Base-by-base conservation (phyloP, 208 protist genomes). In the Herpetomonas tarakana region DNA sequence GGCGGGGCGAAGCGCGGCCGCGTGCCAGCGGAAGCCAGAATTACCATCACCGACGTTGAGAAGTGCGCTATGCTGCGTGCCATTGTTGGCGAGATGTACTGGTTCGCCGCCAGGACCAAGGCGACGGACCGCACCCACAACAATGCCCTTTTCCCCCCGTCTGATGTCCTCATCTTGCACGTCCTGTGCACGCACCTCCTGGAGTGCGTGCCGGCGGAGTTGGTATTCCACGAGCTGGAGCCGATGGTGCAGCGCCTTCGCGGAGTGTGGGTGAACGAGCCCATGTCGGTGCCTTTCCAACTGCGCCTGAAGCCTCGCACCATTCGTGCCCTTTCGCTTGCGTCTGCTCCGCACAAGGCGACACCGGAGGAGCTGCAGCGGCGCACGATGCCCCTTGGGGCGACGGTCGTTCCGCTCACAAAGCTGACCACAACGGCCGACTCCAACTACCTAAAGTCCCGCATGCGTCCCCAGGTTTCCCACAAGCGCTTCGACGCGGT, bases 81-180 rank as follows among this genome's bases (percentile, higher is more conserved):
- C 4, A 53, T 92, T 2, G 27, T 93, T 9, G 89, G 67, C 1
- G 86, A 96, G 71, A 88, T 96, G 86, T 73, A 79, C 58, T 96
- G 89, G 86, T 96, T 96, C 59, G 70, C 72, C 24, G 64, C 77
- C 0, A 68, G 86, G 28, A 96, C 89, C n/a, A 78, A 79, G 25
- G 81, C 86, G 2, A 91, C 85, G 7, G 86, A 96, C 49, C 69
- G 87, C 24, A 92, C 86, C 30, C 86, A 93, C 65, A 96, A 96
- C 76, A 93, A 93, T 65, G 89, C 89, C 19, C 68, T 96, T 25
- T 96, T 96, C 45, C 89, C 89, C 14, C 89, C 89, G 4, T 93
- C 86, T 0, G 89, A 96, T 62, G 89, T 89, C 11, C 80, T 96
- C 45, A 92, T 93, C 47, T 66, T 96, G 6, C 82, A 96, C 55